A percentile compares a stretch with the other conserved stretches of the same genome.
These are phyloP conservation scores for Heterobasidion annosum DNA, from an alignment of 1,284 basidiomycete genomes.

Conservation along the genomic window DNA sequence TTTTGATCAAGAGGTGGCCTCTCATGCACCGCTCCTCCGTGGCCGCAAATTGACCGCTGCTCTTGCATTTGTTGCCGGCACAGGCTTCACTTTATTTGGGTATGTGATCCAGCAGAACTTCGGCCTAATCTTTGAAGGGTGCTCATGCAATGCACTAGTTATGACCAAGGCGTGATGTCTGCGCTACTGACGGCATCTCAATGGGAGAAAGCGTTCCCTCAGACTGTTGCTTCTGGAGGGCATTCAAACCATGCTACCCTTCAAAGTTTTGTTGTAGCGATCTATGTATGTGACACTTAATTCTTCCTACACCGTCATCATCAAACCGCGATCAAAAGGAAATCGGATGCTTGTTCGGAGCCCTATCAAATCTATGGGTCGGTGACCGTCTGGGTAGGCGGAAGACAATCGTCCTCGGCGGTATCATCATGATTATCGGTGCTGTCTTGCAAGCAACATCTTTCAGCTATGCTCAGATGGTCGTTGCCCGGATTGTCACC, in stretches of 20 bases:
- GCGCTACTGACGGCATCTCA: conserved; percentile 44
- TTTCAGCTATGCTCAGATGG: conserved; percentile 45
- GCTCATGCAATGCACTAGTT: conserved; percentile 19
- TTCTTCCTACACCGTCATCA: conserved; percentile 7
- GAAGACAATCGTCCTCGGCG: conserved; percentile 42
- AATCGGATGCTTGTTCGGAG: conserved; percentile 44
- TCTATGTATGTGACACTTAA: conserved; percentile 29
- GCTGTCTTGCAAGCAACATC: conserved; percentile 50
- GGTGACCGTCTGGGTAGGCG: conserved; percentile 45
- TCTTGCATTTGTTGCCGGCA: conserved; percentile 42
- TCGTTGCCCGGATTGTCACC: conserved; percentile 53
- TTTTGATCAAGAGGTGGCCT: not conserved
- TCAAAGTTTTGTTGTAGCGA: conserved; percentile 45
- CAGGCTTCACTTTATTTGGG: conserved; percentile 53
- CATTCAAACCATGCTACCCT: conserved; percentile 39
- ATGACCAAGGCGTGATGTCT: conserved; percentile 62
- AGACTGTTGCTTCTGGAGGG: conserved; percentile 25
- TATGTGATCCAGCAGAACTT: conserved; percentile 14
- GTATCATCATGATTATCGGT: conserved; percentile 54
- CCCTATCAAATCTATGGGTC: conserved; percentile 43
- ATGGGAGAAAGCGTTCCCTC: conserved; percentile 44
- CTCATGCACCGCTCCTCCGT: conserved; percentile 25
- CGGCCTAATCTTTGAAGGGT: not conserved
- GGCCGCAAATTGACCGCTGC: conserved; percentile 33
- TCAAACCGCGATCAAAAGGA: conserved; percentile 22